Conservation (phyloP, 177 flowering plant genomes). For the Telopea speciosissima region DNA sequence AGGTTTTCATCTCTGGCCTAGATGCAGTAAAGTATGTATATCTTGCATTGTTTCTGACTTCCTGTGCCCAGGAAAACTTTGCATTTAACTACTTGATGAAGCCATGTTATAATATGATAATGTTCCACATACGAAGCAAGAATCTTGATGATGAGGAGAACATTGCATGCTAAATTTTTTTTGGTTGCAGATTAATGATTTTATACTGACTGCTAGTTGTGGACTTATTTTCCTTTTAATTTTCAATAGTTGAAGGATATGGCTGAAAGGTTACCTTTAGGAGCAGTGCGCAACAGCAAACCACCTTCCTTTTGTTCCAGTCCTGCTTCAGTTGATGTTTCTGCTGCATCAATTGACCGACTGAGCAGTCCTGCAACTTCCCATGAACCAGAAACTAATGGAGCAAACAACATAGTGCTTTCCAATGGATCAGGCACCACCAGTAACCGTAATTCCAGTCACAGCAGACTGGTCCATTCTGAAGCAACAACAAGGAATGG, state of each 20-base stretch:
- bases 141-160: not conserved
- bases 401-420: slow-evolving; percentile 32
- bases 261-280: slow-evolving; percentile 83
- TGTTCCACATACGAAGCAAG: not conserved
- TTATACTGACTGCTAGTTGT: not conserved
- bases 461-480: slow-evolving; percentile 31
- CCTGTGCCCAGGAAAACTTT: not conserved
- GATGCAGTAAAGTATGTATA: not conserved
- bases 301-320: slow-evolving; percentile 37
- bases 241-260: slow-evolving; percentile 61
- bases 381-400: slow-evolving; percentile 48
- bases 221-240: not conserved
- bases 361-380: slow-evolving; percentile 31
- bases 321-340: slow-evolving; percentile 34
- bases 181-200: not conserved
- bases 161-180: not conserved
- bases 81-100: not conserved
- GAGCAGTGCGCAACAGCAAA: slow-evolving; percentile 49
- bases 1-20: not conserved
- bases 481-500: slow-evolving; percentile 51
- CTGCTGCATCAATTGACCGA: slow-evolving; percentile 31
- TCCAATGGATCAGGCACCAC: slow-evolving; percentile 44
- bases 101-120: not conserved
- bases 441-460: slow-evolving; percentile 34
- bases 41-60: not conserved